phyloP scores from a whole-genome alignment of 768 basidiomycete species.

The Xerocomellus dryophilus region DNA sequence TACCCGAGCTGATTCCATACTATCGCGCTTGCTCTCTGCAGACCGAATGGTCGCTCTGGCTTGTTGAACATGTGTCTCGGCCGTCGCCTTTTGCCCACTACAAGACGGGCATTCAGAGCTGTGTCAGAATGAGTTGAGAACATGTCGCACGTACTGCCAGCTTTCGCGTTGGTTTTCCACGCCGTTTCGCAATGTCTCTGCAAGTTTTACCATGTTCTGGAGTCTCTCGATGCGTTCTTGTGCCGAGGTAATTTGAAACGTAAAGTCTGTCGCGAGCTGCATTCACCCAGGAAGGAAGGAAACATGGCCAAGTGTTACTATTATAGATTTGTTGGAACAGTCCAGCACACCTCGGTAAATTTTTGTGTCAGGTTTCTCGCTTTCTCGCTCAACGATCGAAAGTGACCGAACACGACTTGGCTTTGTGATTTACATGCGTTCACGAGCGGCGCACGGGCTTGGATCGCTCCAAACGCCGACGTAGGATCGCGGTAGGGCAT shows the following conservation, averaged over 20 bases:
- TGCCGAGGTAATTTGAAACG: slow-evolving; percentile 1
- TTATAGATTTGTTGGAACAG: too few relatives aligned
- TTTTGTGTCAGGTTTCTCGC: slow-evolving; percentile 7
- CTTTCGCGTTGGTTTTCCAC: not conserved
- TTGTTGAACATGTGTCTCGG: slow-evolving; percentile 7
- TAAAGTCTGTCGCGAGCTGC: slow-evolving; percentile 15
- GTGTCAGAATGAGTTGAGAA: not conserved
- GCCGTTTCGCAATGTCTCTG: not conserved
- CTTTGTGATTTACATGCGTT: slow-evolving; percentile 6
- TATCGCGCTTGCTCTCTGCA: slow-evolving; percentile 12
- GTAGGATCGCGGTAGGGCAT: not conserved
- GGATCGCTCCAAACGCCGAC: not conserved
- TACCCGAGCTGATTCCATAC: slow-evolving; percentile 16
- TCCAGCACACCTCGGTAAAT: slow-evolving; percentile 5
- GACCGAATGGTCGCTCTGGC: slow-evolving; percentile 12
- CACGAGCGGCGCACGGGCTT: slow-evolving; percentile 1
- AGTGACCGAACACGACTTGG: slow-evolving; percentile 1
- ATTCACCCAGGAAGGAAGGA: not conserved
- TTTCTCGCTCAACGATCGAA: slow-evolving; percentile 6
- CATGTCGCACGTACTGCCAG: slow-evolving; percentile 4
- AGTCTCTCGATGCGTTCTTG: slow-evolving; percentile 3
- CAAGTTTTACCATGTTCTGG: not conserved
- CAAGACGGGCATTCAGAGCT: not conserved
- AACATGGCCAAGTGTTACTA: not conserved
- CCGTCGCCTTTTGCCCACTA: slow-evolving; percentile 2